Evolutionary conservation across 2,329 filamentous ascomycete species (phyloP).

Genomic region (Colletotrichum sidae): DNA sequence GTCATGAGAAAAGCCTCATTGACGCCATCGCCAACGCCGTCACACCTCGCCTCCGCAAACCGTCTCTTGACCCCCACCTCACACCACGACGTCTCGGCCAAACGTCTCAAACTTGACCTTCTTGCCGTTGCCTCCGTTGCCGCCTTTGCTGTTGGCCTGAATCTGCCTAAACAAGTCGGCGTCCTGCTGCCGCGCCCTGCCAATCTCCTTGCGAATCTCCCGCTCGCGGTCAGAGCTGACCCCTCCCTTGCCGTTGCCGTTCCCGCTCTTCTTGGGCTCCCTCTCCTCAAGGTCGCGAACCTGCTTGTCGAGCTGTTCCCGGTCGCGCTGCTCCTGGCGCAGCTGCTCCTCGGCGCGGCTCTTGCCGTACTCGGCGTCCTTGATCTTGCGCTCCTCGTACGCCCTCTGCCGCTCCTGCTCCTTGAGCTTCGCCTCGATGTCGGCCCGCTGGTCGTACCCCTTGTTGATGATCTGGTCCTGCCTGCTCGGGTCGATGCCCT

Average conservation of each 20-base stretch:
- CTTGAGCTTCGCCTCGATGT: neutral
- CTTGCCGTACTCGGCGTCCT: neutral
- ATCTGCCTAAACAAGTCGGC: too few species aligned
- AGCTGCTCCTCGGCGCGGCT: neutral
- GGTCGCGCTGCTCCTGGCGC: neutral
- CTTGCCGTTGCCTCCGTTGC: too few species aligned
- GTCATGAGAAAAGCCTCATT: too few species aligned
- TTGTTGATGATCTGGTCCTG: constrained; percentile 1
- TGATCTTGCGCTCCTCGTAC: neutral
- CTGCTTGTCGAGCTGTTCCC: neutral
- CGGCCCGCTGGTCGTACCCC: neutral
- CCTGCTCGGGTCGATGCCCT: neutral
- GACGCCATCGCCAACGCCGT: too few species aligned
- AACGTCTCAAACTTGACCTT: too few species aligned
- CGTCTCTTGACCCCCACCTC: too few species aligned
- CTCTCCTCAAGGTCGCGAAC: too few species aligned
- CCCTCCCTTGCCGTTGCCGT: too few species aligned
- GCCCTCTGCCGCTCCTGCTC: constrained; percentile 3
- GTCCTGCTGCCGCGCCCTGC: neutral
- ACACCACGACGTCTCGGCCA: too few species aligned
- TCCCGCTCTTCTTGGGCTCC: too few species aligned
- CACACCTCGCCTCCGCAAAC: too few species aligned
- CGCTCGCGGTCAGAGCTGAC: neutral
- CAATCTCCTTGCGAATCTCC: neutral
- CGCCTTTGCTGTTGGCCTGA: too few species aligned